Evolutionary conservation across 371 early-diverging fungal genomes (phyloP).

Genomic region (Nematocida sp.): DNA sequence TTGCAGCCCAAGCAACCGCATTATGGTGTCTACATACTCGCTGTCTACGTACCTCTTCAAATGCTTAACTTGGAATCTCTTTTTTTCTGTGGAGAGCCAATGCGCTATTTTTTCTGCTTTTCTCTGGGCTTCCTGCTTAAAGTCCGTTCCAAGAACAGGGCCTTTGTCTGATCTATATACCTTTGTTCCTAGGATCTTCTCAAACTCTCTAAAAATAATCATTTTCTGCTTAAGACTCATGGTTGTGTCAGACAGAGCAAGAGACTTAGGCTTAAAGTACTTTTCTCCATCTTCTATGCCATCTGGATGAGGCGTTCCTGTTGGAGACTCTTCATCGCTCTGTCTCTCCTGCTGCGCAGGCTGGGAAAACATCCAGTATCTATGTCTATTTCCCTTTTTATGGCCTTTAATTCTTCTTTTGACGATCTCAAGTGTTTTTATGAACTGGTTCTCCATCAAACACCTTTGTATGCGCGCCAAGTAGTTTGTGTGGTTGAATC

Average conservation of each 20-base stretch:
- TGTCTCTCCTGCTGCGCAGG: background rate
- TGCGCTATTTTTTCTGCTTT: slow-evolving; percentile 45
- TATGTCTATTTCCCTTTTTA: slow-evolving; percentile 19
- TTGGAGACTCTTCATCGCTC: slow-evolving; percentile 21
- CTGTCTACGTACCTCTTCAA: slow-evolving; percentile 46
- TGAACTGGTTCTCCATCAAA: slow-evolving; percentile 60
- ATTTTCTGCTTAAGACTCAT: slow-evolving; percentile 53
- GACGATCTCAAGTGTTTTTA: slow-evolving; percentile 53
- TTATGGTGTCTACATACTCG: slow-evolving; percentile 51
- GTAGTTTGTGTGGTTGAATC: slow-evolving; percentile 66
- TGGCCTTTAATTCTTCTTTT: slow-evolving; percentile 19
- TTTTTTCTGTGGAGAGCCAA: slow-evolving; percentile 25
- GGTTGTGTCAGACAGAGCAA: slow-evolving; percentile 12
- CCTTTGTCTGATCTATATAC: slow-evolving; percentile 30
- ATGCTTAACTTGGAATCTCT: slow-evolving; percentile 40
- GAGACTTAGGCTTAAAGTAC: slow-evolving; percentile 55
- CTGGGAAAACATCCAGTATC: slow-evolving; percentile 36
- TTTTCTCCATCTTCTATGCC: slow-evolving; percentile 32
- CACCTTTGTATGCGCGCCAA: slow-evolving; percentile 58
- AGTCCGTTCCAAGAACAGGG: slow-evolving; percentile 14
- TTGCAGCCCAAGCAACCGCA: slow-evolving; percentile 36
- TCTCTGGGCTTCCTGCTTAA: slow-evolving; percentile 47
- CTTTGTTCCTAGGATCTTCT: slow-evolving; percentile 31
- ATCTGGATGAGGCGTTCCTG: slow-evolving; percentile 11
- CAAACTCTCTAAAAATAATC: slow-evolving; percentile 65